Conservation (phyloP, 2,329 filamentous ascomycete genomes). For the Trichoderma sp. region DNA sequence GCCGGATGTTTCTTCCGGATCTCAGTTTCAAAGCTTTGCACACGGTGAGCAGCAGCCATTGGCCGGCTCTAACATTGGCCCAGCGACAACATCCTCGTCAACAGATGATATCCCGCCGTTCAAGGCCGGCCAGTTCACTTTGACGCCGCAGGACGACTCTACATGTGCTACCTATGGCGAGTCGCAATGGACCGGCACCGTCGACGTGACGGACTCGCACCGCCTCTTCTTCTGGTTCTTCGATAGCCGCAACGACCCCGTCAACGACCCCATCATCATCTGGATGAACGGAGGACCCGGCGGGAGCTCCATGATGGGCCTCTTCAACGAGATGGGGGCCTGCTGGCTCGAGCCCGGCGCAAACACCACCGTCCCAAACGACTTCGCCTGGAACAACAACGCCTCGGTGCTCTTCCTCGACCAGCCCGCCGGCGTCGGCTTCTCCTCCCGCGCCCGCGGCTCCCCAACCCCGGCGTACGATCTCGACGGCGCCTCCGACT, state of each 20-base stretch:
- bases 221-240: constrained; percentile 30
- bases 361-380: constrained; percentile 17
- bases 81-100: neutral
- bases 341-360: constrained; percentile 19
- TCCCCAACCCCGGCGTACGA: constrained; percentile 35
- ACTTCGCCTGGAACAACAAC: constrained; percentile 26
- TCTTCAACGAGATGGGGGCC: constrained; percentile 22
- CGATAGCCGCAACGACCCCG: constrained; percentile 26
- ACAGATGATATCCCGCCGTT: neutral
- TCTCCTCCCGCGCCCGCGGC: constrained; percentile 41
- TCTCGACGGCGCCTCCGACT: constrained; percentile 43
- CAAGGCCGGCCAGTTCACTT: constrained; percentile 19
- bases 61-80: neutral
- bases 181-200: constrained; percentile 24
- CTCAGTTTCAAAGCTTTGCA: neutral
- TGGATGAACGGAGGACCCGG: constrained; percentile 40
- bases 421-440: constrained; percentile 57
- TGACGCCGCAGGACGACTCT: constrained; percentile 18
- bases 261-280: constrained; percentile 41
- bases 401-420: constrained; percentile 42
- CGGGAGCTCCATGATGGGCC: constrained; percentile 19
- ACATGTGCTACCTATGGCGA: constrained; percentile 22
- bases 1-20: neutral
- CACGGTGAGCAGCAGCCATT: neutral
- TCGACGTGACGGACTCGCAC: constrained; percentile 22